A percentile compares a stretch with the other conserved stretches of the same genome.
Conservation (phyloP, 257 asterid genomes). For the Solanum arcanum region DNA sequence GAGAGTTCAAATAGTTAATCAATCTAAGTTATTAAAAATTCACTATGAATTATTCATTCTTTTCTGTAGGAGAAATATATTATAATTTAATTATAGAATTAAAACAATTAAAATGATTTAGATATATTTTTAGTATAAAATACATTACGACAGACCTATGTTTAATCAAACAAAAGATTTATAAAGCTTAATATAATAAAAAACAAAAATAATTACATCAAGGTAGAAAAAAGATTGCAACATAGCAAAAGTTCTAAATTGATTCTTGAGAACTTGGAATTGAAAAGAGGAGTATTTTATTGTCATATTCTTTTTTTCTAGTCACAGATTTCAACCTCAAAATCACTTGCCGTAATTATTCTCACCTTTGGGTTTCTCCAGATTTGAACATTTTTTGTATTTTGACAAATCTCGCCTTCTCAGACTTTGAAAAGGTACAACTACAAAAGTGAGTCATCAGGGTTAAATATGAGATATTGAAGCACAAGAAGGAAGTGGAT, state of each 20-base stretch:
- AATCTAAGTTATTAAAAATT: too few relatives aligned
- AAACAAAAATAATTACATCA: background rate
- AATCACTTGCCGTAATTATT: background rate
- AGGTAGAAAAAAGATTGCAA: background rate
- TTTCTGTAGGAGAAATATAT: too few relatives aligned
- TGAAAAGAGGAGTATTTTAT: background rate
- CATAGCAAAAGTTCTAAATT: background rate
- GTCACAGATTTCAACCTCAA: background rate
- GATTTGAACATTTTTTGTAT: background rate
- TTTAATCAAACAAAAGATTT: background rate
- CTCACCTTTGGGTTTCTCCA: background rate
- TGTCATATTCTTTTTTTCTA: background rate
- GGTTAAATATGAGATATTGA: slow-evolving; percentile 2
- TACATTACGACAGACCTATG: background rate
- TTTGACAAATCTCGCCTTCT: background rate
- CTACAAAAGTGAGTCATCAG: background rate
- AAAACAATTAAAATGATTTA: too few relatives aligned
- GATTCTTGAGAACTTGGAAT: background rate
- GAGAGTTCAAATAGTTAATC: background rate
- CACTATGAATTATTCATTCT: too few relatives aligned
- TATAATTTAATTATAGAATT: too few relatives aligned
- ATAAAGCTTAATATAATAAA: background rate
- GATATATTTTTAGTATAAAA: background rate
- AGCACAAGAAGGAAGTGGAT: background rate
- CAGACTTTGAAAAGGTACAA: background rate